Conservation (phyloP, 1,139 yeast species). For the Tardiomyces blankii region DNA sequence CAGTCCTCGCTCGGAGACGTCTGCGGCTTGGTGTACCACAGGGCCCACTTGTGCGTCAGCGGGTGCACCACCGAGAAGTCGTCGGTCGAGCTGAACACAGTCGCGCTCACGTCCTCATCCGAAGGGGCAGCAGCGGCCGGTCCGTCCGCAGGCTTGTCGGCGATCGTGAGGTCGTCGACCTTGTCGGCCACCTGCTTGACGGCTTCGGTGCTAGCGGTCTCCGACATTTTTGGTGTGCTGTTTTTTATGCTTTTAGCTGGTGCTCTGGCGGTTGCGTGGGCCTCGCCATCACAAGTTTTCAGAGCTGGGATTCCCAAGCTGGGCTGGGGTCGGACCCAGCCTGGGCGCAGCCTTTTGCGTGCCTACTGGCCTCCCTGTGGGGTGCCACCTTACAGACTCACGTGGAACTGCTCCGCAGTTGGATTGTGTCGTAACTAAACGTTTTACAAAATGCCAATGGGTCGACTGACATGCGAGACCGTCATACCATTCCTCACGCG, state of each 20-base stretch:
- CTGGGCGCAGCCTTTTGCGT: no score
- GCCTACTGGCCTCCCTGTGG: no score
- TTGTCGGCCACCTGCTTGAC: slow-evolving; percentile 12
- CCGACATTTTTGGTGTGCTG: not conserved
- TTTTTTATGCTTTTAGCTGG: not conserved
- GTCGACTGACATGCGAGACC: no score
- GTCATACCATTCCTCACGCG: no score
- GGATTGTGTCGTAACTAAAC: no score
- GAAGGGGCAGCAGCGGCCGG: slow-evolving; percentile 10
- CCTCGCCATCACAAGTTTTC: no score
- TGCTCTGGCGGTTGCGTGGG: no score
- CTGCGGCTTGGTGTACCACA: slow-evolving; percentile 96
- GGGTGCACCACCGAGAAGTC: slow-evolving; percentile 84
- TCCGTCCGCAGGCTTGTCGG: slow-evolving; percentile 4
- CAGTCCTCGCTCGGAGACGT: slow-evolving; percentile 66
- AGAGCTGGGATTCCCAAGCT: no score
- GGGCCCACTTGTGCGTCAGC: slow-evolving; percentile 85
- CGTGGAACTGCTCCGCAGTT: no score
- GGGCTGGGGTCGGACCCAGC: no score
- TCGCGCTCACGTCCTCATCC: slow-evolving; percentile 14
- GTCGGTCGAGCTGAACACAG: slow-evolving; percentile 57
- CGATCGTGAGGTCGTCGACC: slow-evolving; percentile 13
- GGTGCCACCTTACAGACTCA: no score
- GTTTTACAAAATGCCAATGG: no score
- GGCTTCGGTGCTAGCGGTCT: not conserved